Percentiles rank a stretch among this genome's conserved stretches.
phyloP scores from a whole-genome alignment of 768 basidiomycete species.

The Lactarius quietus region DNA sequence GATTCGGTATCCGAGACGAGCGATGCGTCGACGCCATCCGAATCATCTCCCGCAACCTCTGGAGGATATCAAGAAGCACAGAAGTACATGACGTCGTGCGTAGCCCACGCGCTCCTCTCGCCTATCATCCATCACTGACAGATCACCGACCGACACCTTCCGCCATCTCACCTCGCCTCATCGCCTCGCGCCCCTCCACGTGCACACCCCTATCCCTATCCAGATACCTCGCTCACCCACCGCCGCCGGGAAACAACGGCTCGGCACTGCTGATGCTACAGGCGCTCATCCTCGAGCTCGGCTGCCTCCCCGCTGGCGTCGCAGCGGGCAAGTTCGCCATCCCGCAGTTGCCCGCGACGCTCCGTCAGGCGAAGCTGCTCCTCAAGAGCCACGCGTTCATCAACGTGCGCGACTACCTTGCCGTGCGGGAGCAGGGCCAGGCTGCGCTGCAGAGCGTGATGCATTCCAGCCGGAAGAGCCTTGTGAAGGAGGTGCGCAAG shows the following conservation, averaged over 20 bases:
- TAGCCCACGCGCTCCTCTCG: constrained; percentile 24
- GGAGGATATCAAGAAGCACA: constrained; percentile 54
- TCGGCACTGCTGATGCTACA: constrained; percentile 63
- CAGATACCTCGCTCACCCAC: constrained; percentile 53
- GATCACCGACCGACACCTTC: neutral
- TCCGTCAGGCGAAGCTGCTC: constrained; percentile 64
- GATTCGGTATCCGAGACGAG: constrained; percentile 46
- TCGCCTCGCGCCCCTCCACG: neutral
- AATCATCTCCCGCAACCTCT: neutral
- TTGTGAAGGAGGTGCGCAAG: constrained; percentile 56
- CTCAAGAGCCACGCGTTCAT: constrained; percentile 65
- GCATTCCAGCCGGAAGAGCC: constrained; percentile 56
- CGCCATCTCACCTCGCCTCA: neutral
- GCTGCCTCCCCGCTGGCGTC: constrained; percentile 30
- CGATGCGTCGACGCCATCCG: constrained; percentile 28
- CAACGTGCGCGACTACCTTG: constrained; percentile 71
- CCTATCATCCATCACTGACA: neutral
- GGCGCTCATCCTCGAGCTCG: constrained; percentile 74
- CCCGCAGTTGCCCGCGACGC: constrained; percentile 50
- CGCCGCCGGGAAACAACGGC: constrained; percentile 38
- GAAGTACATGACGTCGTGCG: constrained; percentile 58
- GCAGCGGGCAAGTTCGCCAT: constrained; percentile 38
- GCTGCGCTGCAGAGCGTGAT: constrained; percentile 57
- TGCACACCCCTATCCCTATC: constrained; percentile 6
- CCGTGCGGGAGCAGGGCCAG: constrained; percentile 59